phyloP scores from a whole-genome alignment of 768 basidiomycete species.

The Suillus subluteus region DNA sequence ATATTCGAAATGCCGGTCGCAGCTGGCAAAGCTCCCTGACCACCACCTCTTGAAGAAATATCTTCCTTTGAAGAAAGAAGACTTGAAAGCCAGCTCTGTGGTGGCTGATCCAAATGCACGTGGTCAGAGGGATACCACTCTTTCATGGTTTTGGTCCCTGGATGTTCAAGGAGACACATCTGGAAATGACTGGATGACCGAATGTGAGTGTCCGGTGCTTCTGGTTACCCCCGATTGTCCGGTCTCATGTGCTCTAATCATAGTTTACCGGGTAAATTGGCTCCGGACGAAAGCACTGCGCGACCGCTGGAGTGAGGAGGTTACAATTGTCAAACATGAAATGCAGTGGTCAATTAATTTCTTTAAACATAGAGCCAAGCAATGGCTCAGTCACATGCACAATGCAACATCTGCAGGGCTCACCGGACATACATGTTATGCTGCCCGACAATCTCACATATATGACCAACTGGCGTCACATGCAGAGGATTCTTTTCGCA shows the following conservation, averaged over 20 bases:
- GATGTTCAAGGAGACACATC: conserved; percentile 7
- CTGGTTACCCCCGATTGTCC: not conserved
- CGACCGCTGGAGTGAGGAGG: conserved; percentile 13
- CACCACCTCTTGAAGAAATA: not conserved
- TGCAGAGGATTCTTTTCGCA: not conserved
- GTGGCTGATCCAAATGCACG: conserved; percentile 11
- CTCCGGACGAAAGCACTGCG: conserved; percentile 10
- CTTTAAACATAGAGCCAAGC: not conserved
- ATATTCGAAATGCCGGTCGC: not conserved
- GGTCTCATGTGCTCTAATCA: not conserved
- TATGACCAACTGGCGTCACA: not conserved
- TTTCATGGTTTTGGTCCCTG: conserved; percentile 18
- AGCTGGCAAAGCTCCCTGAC: conserved; percentile 2
- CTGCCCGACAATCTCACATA: not conserved
- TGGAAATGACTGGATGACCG: conserved; percentile 14
- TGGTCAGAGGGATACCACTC: conserved; percentile 7
- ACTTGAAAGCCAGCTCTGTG: conserved; percentile 12
- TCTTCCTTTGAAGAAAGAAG: not conserved
- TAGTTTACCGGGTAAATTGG: conserved; percentile 16
- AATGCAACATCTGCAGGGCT: not conserved
- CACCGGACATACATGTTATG: not conserved
- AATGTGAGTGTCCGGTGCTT: conserved; percentile 10
- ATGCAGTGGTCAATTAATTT: conserved; percentile 4
- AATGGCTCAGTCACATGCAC: not conserved
- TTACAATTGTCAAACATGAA: not conserved